Evolutionary conservation across 306 rosid species (phyloP), one percentile per base, ranked within the genome.

Genomic region (Dryas octopetala): DNA sequence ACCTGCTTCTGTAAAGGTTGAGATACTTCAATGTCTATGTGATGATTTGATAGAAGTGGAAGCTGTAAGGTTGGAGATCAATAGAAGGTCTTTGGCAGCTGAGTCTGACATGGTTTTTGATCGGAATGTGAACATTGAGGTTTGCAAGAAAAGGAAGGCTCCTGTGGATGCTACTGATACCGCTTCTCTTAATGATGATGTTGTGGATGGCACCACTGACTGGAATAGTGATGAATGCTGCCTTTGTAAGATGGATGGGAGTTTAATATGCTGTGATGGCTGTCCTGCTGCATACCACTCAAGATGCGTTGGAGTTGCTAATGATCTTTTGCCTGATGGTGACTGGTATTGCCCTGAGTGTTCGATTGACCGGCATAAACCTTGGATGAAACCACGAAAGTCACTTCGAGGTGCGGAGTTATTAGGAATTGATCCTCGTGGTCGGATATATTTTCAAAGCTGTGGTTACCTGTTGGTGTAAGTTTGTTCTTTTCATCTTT

Each of bases 311-410:
- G 98, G 98, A 71, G 71, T 92, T 76, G 79, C 82, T 50, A 83
- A 59, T 84, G 90, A 89, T 80, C 87, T 68, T 81, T 88, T 96
- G 81, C 99, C 99, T 4, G 96, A 89, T 59, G 99, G 99, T 82
- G 96, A 90, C 77, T 96, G 99, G 99, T 92, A 86, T 85, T 96
- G 99, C 85, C 99, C 99, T 6, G 99, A 96, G 86, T 96, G 99
- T 84, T 86, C 86, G 54, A 90, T 92, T 62, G 84, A 88, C 74
- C 66, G 88, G 78, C 82, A 66, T 62, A 82, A 70, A 58, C 87
- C 96, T 67, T 83, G 92, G 92, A 81, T 84, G 86, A 90, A 92
- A 80, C 83, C 80, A 45, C 85, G 63, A 55, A 92, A 86, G 82
- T 90, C 97, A 75, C 85, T 92, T 62, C 96, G 92, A 78, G 99